phyloP scores from a whole-genome alignment of 805 yeast species.

The Zygoascus biomembranicola region DNA sequence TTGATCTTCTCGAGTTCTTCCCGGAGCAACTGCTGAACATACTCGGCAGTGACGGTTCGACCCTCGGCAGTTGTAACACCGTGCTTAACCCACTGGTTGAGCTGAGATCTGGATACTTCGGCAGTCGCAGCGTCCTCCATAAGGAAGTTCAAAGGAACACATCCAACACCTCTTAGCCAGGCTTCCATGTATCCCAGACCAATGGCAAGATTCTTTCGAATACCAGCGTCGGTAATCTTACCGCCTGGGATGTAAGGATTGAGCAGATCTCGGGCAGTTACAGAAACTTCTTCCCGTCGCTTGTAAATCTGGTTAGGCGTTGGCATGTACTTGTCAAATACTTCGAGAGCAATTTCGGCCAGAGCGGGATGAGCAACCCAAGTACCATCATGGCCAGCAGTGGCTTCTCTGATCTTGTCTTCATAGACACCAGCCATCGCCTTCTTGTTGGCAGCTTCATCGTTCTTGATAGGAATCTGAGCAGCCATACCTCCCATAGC shows the following conservation, averaged over 20 bases:
- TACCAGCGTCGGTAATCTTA: slow-evolving; percentile 54
- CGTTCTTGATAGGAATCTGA: slow-evolving; percentile 63
- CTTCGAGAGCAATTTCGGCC: slow-evolving; percentile 56
- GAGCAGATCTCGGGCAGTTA: slow-evolving; percentile 53
- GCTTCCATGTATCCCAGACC: slow-evolving; percentile 68
- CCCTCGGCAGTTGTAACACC: slow-evolving; percentile 51
- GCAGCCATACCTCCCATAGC: slow-evolving; percentile 81
- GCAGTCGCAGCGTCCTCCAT: slow-evolving; percentile 80
- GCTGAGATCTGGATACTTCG: slow-evolving; percentile 65
- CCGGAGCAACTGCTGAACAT: slow-evolving; percentile 40
- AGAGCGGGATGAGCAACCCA: slow-evolving; percentile 75
- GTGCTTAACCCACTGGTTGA: slow-evolving; percentile 70
- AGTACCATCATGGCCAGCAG: slow-evolving; percentile 66
- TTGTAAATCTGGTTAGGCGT: slow-evolving; percentile 63
- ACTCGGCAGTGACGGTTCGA: slow-evolving; percentile 41
- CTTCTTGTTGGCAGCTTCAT: slow-evolving; percentile 47
- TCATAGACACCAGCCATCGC: slow-evolving; percentile 62
- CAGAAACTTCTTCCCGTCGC: slow-evolving; percentile 39
- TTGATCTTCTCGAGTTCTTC: slow-evolving; percentile 51
- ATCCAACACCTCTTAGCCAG: slow-evolving; percentile 63
- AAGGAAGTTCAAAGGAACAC: slow-evolving; percentile 65
- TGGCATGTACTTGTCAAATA: slow-evolving; percentile 67
- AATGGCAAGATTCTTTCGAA: slow-evolving; percentile 52
- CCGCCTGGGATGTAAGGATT: slow-evolving; percentile 54
- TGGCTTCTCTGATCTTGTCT: slow-evolving; percentile 60